Conservation (phyloP, 371 early-diverging fungal species). For the Rhizopus arrhizus region DNA sequence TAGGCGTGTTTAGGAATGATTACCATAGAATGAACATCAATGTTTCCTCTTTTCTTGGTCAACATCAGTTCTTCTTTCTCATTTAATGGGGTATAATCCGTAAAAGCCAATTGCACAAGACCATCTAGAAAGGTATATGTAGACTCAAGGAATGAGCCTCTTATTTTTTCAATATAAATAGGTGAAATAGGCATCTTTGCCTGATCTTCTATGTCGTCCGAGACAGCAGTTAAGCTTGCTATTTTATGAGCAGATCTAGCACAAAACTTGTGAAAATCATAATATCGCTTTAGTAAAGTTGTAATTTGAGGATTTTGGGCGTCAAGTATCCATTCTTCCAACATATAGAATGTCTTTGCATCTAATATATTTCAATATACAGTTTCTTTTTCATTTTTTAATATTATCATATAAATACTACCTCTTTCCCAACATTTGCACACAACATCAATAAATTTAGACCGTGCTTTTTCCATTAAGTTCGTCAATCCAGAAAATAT, state of each 20-base stretch:
- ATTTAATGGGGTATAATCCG: conserved; percentile 52
- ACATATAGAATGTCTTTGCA: conserved; percentile 73
- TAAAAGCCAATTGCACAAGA: conserved; percentile 64
- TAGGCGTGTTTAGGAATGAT: neutral
- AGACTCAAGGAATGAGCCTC: conserved; percentile 65
- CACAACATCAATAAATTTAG: conserved; percentile 59
- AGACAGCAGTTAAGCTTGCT: conserved; percentile 56
- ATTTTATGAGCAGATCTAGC: conserved; percentile 65
- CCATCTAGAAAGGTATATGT: conserved; percentile 74
- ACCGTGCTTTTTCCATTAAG: conserved; percentile 57
- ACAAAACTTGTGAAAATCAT: conserved; percentile 73
- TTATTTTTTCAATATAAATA: conserved; percentile 58
- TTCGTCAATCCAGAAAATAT: conserved; percentile 57
- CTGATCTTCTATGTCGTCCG: conserved; percentile 33
- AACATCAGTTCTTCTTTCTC: conserved; percentile 43
- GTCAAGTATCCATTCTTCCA: conserved; percentile 88
- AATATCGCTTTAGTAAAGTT: conserved; percentile 63
- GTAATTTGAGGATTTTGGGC: conserved; percentile 72
- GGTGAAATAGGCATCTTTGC: conserved; percentile 27
- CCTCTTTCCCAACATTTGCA: conserved; percentile 64
- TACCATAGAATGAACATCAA: conserved; percentile 52
- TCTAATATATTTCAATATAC: conserved; percentile 56
- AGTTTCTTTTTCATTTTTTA: conserved; percentile 12
- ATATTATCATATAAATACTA: conserved; percentile 6
- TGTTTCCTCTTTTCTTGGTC: conserved; percentile 42